Base-by-base conservation (phyloP, 192 early-diverging fungal species). In the Coemansia erecta region DNA sequence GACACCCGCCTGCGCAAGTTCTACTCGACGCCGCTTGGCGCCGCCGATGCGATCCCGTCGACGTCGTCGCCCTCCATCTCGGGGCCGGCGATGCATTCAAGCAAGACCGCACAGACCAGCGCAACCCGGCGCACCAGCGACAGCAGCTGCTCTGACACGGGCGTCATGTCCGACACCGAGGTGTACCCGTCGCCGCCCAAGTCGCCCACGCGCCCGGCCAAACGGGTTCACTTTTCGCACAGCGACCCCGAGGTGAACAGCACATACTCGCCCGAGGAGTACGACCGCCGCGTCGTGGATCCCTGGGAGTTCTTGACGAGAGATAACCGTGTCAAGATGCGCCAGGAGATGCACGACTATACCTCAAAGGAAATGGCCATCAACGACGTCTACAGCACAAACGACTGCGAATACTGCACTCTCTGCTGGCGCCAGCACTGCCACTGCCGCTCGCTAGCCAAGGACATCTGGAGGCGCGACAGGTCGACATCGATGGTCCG, bases 391-490 rank as follows among this genome's bases (percentile, higher is more conserved):
- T 80, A 80, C 67, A 73, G 66, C 60, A 64, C 71, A 21, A 73
- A 73, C 47, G 64, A 69, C 56, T 67, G 63, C 15, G 37, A 52
- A 31, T 80, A 73, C 49, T 80, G 77, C 67, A 80, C 72, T 2
- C 60, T 80, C 58, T 80, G 77, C 71, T 80, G 77, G 77, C 71
- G 77, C 28, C 35, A 56, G 56, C 58, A 58, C 63, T 80, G 77
- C 60, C 66, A 73, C 60, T 80, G 77, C 49, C 77, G 77, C n/a
- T 57, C 64, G 11, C 63, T 80, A 26, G 68, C 77, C 41, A 72
- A 73, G 60, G 77, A 80, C 52, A 73, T 80, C 31, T 80, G 77
- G 77, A 56, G 70, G 15, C 77, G 77, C 39, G 71, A 72, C 41
- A 69, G 40, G 51, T 73, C 75, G 15, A 58, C 69, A 42, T 68